These are phyloP conservation scores for Cyberlindnera maclurae DNA, from an alignment of 805 yeast genomes.

Conservation along the genomic window DNA sequence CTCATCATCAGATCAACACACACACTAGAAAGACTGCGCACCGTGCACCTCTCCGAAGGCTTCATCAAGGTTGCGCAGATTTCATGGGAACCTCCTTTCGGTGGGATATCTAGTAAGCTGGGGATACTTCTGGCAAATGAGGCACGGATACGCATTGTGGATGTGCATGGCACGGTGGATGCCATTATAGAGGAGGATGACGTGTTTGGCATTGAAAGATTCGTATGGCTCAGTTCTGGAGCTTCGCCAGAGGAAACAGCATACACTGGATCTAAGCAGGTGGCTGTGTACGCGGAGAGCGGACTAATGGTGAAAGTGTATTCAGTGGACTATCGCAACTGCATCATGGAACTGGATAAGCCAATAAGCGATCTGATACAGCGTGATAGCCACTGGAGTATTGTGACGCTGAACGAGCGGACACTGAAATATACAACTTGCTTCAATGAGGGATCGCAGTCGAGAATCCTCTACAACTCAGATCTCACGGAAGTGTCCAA, in stretches of 20 bases:
- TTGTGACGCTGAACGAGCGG: constrained; percentile 1
- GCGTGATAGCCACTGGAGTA: constrained; percentile 1
- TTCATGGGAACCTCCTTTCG: constrained; percentile 12
- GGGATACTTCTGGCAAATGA: constrained; percentile 9
- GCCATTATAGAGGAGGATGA: constrained; percentile 14
- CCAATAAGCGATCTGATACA: constrained; percentile 8
- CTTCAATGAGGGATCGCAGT: constrained; percentile 6
- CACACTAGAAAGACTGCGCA: constrained; percentile 7
- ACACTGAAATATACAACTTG: not conserved
- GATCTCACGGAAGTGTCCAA: constrained; percentile 2
- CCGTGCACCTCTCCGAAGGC: constrained; percentile 3
- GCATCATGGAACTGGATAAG: constrained; percentile 9
- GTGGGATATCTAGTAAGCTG: constrained; percentile 6
- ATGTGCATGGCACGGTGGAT: constrained; percentile 9
- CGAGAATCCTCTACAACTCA: constrained; percentile 3
- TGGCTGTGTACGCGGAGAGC: constrained; percentile 8
- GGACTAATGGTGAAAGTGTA: constrained; percentile 9
- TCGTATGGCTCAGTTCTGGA: constrained; percentile 12
- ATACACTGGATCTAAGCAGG: constrained; percentile 13
- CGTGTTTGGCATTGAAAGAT: constrained; percentile 13
- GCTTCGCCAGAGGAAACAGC: constrained; percentile 10
- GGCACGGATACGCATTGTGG: constrained; percentile 7
- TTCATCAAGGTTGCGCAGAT: constrained; percentile 13
- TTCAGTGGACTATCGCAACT: constrained; percentile 9
- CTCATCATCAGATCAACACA: constrained; percentile 11